Conservation (phyloP, 2,329 filamentous ascomycete species). For the Cladosporium austrohemisphaericum region DNA sequence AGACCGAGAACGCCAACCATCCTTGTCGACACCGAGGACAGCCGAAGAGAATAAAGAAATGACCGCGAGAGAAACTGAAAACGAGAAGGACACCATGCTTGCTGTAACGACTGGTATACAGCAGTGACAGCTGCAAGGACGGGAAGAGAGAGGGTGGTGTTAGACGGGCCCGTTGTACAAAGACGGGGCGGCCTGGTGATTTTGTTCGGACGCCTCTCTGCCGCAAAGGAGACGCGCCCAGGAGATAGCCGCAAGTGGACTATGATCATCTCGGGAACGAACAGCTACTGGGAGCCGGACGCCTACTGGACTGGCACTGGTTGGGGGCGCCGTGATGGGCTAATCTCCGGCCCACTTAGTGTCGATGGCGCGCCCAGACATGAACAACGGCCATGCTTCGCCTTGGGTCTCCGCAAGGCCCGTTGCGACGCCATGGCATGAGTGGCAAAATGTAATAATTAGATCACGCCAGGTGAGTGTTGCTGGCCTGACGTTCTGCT, state of each 20-base stretch:
- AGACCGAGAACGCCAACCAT: slow-evolving; percentile 37
- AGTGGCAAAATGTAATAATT: too few relatives aligned
- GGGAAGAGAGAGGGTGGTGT: slow-evolving; percentile 7
- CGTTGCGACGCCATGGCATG: neutral
- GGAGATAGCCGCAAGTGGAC: slow-evolving; percentile 14
- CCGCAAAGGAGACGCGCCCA: slow-evolving; percentile 2
- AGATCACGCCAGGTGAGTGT: too few relatives aligned
- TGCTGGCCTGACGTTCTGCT: neutral
- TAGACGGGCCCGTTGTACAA: slow-evolving; percentile 1
- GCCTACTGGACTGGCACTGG: slow-evolving; percentile 10
- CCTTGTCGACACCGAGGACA: slow-evolving; percentile 15
- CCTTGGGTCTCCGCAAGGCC: neutral
- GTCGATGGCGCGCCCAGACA: slow-evolving; percentile 1
- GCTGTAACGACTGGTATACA: slow-evolving; percentile 12
- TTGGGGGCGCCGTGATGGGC: slow-evolving; percentile 1
- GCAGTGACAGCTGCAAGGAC: slow-evolving; percentile 14
- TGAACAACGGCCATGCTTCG: slow-evolving; percentile 7
- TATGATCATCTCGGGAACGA: slow-evolving; percentile 8
- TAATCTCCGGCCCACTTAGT: slow-evolving; percentile 14
- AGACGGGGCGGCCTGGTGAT: slow-evolving; percentile 6
- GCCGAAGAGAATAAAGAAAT: slow-evolving; percentile 5
- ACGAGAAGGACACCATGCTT: slow-evolving; percentile 12
- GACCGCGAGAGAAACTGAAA: slow-evolving; percentile 7
- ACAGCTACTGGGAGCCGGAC: neutral
- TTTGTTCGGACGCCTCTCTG: slow-evolving; percentile 11